A percentile compares a stretch with the other conserved stretches of the same genome.
Evolutionary conservation across 2,329 filamentous ascomycete species (phyloP).

Genomic region (Dichotomopilus funicola): DNA sequence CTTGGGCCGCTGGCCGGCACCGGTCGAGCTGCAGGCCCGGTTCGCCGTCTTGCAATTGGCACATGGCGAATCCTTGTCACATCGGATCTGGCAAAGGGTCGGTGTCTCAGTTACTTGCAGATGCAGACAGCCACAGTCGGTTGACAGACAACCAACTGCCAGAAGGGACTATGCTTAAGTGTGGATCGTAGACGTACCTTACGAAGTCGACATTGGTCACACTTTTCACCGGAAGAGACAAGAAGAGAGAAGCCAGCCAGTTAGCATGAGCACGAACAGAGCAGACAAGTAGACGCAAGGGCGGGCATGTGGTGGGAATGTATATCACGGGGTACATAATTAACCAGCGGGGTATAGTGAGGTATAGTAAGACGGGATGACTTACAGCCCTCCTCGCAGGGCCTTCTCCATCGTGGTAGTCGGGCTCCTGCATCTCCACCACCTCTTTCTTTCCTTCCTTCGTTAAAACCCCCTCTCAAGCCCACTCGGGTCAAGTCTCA

Average conservation of each 20-base stretch:
- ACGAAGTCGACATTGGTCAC: conserved; percentile 35
- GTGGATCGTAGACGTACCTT: conserved; percentile 17
- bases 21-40: conserved; percentile 48
- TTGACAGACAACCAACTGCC: neutral
- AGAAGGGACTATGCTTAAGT: neutral
- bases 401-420: conserved; percentile 3
- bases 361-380: neutral
- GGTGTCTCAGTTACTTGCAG: neutral
- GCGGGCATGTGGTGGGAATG: too few relatives aligned
- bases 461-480: neutral
- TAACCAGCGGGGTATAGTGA: too few relatives aligned
- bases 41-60: conserved; percentile 51
- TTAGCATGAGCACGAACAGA: conserved; percentile 10
- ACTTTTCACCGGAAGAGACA: conserved; percentile 27
- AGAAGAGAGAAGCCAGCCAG: neutral
- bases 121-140: neutral
- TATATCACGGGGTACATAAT: too few relatives aligned
- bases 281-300: too few relatives aligned
- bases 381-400: conserved; percentile 16
- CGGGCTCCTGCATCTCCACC: conserved; percentile 6
- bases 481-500: neutral
- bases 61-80: conserved; percentile 52
- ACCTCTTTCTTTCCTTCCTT: too few relatives aligned
- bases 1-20: conserved; percentile 47
- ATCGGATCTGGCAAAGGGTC: conserved; percentile 41